A percentile compares a stretch with the other conserved stretches of the same genome.
Evolutionary conservation across 306 rosid genomes (phyloP).

Genomic region (Prunus dulcis): DNA sequence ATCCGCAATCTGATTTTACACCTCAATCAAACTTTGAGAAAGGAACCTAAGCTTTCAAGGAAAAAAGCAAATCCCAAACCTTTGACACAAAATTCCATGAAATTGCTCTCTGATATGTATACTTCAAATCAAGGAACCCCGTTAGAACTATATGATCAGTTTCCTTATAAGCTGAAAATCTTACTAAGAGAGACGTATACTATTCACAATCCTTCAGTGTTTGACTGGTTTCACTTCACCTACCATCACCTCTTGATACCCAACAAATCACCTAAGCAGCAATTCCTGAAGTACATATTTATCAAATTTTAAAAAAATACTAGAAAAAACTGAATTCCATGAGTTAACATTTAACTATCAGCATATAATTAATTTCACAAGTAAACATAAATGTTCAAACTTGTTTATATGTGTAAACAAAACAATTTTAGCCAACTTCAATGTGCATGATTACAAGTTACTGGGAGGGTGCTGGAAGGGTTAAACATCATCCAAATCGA

Average conservation of each 20-base stretch:
- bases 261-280: conserved; percentile 80
- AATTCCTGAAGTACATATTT: conserved; percentile 58
- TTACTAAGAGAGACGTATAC: conserved; percentile 47
- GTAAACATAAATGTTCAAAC: background rate
- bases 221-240: conserved; percentile 55
- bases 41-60: conserved; percentile 50
- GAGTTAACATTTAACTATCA: background rate
- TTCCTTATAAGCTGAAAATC: conserved; percentile 60
- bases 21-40: conserved; percentile 76
- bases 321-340: background rate
- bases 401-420: background rate
- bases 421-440: background rate
- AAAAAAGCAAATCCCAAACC: conserved; percentile 50
- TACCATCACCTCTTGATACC: conserved; percentile 50
- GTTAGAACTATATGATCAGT: conserved; percentile 69
- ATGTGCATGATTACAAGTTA: background rate
- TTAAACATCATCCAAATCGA: background rate
- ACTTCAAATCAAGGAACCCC: conserved; percentile 58
- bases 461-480: background rate
- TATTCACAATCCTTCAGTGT: conserved; percentile 66
- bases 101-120: conserved; percentile 63
- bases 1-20: conserved; percentile 36
- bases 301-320: background rate
- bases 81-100: conserved; percentile 58
- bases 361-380: background rate